Conservation (phyloP, 345 rosid species). For the Murraya paniculata region DNA sequence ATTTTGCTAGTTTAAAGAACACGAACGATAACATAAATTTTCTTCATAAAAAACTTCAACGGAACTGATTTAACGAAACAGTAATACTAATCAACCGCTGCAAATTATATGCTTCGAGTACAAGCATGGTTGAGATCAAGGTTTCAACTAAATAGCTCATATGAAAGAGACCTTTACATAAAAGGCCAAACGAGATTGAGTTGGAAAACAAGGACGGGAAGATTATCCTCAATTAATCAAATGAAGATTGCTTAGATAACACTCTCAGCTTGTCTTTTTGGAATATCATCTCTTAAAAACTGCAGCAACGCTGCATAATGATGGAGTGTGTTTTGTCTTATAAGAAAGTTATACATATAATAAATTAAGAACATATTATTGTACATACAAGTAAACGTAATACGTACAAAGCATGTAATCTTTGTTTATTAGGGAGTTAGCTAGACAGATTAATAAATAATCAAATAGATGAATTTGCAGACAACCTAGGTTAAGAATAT, state of each 20-base stretch:
- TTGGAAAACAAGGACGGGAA: background rate
- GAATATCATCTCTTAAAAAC: background rate
- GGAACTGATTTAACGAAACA: background rate
- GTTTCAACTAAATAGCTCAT: background rate
- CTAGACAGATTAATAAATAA: background rate
- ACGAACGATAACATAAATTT: background rate
- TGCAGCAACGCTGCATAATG: background rate
- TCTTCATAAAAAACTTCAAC: background rate
- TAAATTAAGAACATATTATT: background rate
- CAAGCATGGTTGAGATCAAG: background rate
- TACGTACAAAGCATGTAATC: conserved; percentile 19
- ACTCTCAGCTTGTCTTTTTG: background rate
- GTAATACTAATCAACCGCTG: background rate
- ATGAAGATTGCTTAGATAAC: conserved; percentile 1
- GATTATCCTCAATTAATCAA: background rate
- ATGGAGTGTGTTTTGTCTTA: conserved; percentile 6
- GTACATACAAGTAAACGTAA: conserved; percentile 8
- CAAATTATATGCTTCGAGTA: background rate
- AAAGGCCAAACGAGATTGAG: background rate
- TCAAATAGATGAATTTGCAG: background rate
- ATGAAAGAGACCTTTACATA: background rate
- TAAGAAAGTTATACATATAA: background rate
- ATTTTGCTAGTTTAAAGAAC: background rate
- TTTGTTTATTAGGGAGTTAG: conserved; percentile 7
- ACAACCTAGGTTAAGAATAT: background rate